phyloP scores from a whole-genome alignment of 768 basidiomycete genomes.

The Psilocybe azurescens region DNA sequence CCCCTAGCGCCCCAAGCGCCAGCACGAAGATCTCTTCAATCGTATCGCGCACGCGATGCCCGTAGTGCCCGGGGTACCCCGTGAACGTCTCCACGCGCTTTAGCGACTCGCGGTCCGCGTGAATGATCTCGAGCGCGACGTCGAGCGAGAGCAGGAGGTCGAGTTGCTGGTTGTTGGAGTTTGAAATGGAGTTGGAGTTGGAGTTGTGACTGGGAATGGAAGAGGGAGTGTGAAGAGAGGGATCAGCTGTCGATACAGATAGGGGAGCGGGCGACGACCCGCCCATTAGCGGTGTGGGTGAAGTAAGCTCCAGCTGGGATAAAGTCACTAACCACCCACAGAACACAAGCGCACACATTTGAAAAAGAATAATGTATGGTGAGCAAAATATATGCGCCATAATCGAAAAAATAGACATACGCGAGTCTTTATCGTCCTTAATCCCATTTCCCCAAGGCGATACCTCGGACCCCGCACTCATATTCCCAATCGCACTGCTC shows the following conservation, averaged over 20 bases:
- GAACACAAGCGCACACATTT: too few relatives aligned
- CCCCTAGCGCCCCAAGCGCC: constrained; percentile 76
- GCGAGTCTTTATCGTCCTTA: neutral
- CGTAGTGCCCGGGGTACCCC: constrained; percentile 86
- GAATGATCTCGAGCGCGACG: constrained; percentile 88
- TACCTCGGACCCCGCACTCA: constrained; percentile 5
- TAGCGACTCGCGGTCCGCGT: constrained; percentile 87
- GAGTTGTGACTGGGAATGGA: neutral
- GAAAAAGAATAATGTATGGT: too few relatives aligned
- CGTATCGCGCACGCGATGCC: constrained; percentile 87
- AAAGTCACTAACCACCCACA: constrained; percentile 6
- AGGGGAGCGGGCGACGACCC: neutral
- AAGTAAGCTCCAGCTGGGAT: constrained; percentile 16
- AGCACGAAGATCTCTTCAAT: constrained; percentile 94
- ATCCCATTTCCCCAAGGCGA: neutral
- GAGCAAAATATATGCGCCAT: too few relatives aligned
- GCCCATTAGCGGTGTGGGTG: constrained; percentile 23
- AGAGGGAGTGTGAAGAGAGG: neutral
- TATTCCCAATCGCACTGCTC: neutral
- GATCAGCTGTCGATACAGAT: neutral
- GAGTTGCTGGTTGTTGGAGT: constrained; percentile 46
- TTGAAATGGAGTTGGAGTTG: neutral
- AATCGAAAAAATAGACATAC: neutral
- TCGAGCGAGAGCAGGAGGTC: constrained; percentile 94
- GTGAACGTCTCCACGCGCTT: constrained; percentile 93